Evolutionary conservation across 169 alveolate genomes (phyloP).

Genomic region (Plasmodium yoelii): DNA sequence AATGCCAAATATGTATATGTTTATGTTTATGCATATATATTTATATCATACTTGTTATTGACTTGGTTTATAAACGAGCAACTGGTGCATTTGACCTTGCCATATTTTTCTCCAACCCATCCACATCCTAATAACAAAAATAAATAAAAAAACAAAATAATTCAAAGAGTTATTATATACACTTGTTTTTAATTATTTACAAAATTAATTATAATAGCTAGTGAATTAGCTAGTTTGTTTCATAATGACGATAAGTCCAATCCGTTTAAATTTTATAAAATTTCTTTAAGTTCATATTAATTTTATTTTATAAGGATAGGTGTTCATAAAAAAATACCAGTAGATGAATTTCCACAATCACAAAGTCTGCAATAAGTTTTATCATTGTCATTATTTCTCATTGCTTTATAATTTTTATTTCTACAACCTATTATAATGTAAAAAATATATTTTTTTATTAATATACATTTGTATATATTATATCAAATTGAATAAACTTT

Average conservation of each 20-base stretch:
- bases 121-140: conserved; percentile 51
- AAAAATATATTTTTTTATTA: not conserved
- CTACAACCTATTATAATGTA: conserved; percentile 33
- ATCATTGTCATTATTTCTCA: conserved; percentile 45
- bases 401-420: conserved; percentile 39
- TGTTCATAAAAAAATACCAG: conserved; percentile 4
- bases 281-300: not conserved
- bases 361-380: conserved; percentile 49
- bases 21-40: not conserved
- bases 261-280: not conserved
- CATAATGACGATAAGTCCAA: no score
- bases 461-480: not conserved
- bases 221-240: no score
- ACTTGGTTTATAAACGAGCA: conserved; percentile 54
- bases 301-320: no score
- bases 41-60: conserved; percentile 21
- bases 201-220: not conserved
- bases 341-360: conserved; percentile 43
- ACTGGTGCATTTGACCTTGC: conserved; percentile 57
- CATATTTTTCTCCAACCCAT: conserved; percentile 61
- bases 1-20: not conserved
- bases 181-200: not conserved
- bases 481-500: not conserved
- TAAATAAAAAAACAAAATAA: not conserved
- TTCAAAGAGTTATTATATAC: not conserved